Evolutionary conservation across 495 filamentous ascomycete genomes (phyloP).

Genomic region (Xylaria acuta): DNA sequence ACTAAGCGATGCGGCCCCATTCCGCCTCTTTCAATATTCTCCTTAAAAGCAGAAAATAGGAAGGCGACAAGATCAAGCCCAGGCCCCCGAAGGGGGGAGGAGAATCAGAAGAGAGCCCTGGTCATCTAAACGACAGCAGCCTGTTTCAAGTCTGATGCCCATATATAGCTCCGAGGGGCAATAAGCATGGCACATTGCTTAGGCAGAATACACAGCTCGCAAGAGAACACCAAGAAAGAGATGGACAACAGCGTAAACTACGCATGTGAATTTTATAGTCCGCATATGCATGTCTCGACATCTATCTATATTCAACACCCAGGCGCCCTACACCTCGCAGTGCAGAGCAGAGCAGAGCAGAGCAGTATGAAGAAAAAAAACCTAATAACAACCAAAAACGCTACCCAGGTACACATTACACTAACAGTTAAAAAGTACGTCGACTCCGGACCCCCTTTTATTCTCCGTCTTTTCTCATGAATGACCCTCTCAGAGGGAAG

Average conservation of each 20-base stretch:
- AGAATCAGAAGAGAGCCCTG: background rate
- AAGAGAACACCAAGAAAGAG: background rate
- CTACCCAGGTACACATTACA: background rate
- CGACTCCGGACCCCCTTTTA: background rate
- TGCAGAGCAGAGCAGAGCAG: background rate
- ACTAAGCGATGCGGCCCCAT: background rate
- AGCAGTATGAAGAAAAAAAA: background rate
- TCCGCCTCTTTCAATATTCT: background rate
- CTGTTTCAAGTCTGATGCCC: background rate
- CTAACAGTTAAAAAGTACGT: background rate
- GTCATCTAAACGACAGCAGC: background rate
- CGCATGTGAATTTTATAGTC: background rate
- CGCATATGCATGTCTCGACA: background rate
- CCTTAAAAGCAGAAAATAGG: background rate
- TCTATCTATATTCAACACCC: constrained; percentile 10
- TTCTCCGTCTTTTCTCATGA: background rate
- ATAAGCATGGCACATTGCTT: background rate
- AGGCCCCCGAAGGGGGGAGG: no score
- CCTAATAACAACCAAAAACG: background rate
- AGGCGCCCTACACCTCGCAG: background rate
- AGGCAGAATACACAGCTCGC: background rate
- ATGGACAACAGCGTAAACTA: background rate
- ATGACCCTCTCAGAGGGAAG: background rate
- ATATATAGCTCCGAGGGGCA: background rate
- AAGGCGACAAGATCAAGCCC: background rate